Evolutionary conservation across 345 rosid species (phyloP).

Genomic region (Populus tremula): DNA sequence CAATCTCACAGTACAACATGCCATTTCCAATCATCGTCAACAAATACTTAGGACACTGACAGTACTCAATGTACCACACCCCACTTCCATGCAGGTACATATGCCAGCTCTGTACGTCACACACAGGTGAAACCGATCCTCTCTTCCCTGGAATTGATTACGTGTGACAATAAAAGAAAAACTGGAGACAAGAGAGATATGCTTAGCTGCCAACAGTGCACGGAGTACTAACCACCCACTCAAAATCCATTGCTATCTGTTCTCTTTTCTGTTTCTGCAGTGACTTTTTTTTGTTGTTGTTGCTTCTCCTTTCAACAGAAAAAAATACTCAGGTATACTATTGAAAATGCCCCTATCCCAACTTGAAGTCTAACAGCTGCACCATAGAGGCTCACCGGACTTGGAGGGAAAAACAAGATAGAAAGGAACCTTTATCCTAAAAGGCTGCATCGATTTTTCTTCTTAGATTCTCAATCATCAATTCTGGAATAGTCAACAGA

Average conservation of each 20-base stretch:
- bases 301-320: not conserved
- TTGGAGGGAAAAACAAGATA: constrained; percentile 11
- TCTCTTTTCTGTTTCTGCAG: not conserved
- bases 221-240: not conserved
- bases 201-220: not conserved
- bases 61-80: not conserved
- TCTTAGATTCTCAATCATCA: constrained; percentile 12
- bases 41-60: not conserved
- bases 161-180: not conserved
- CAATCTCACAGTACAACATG: not conserved
- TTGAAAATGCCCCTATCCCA: not conserved
- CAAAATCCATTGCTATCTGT: not conserved
- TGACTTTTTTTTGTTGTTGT: not conserved
- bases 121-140: not conserved
- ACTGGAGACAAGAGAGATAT: not conserved
- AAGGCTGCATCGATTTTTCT: constrained; percentile 9
- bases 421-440: not conserved
- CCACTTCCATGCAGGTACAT: not conserved
- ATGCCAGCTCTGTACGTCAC: constrained; percentile 3
- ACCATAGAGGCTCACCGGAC: constrained; percentile 5
- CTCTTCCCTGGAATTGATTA: not conserved
- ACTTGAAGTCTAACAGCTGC: constrained; percentile 9
- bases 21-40: not conserved
- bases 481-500: constrained; percentile 15
- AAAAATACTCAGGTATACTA: constrained; percentile 8